Evolutionary conservation across 352 stramenopile genomes (phyloP), one percentile per base, ranked within the genome.

Genomic region (Nothophytophthora sp.): DNA sequence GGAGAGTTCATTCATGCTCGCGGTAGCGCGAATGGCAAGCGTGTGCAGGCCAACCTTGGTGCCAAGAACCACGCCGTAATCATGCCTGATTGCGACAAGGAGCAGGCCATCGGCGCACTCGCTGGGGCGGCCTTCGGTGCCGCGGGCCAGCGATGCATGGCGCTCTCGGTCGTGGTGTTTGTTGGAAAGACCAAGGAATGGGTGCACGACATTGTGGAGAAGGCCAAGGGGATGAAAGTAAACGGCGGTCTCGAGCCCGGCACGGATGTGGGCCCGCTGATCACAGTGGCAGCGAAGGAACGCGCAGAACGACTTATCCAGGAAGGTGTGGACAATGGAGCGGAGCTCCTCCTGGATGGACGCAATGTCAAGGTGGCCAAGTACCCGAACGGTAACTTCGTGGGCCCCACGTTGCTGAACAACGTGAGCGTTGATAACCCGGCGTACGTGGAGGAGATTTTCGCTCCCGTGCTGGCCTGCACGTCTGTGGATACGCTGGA

Each of bases 21-120:
- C 40, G 82, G 86, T 19, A 90, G 72, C 35, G 72, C 60, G 20
- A 94, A 96, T 65, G 94, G 91, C 57, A 99, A 99, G 76, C 87
- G 94, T 36, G 94, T 98, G 35, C 92, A 98, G 67, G 84, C 95
- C 40, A 99, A 99, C 82, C 67, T 99, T 5, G 96, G 95, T 23
- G 97, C 97, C 47, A 99, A 99, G 82, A 99, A 99, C 76, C 97
- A 99, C 78, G 95, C 87, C n/a, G 88, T 98, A 15, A 86, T 99
- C 39, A 73, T 99, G 60, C 88, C 94, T 19, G 96, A 99, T 79
- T 90, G 85, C 28, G 76, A 98, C 64, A 97, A 97, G 67, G 81
- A 96, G 30, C 79, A 90, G 35, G 80, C 89, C 9, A 54, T 97
- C 43, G 85, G 85, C 48, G 85, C 90, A n/a, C 62, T 98, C 34